Percentiles rank a stretch among this genome's conserved stretches.
Conservation (phyloP, 2,329 filamentous ascomycete species). For the Xylaria sp. region DNA sequence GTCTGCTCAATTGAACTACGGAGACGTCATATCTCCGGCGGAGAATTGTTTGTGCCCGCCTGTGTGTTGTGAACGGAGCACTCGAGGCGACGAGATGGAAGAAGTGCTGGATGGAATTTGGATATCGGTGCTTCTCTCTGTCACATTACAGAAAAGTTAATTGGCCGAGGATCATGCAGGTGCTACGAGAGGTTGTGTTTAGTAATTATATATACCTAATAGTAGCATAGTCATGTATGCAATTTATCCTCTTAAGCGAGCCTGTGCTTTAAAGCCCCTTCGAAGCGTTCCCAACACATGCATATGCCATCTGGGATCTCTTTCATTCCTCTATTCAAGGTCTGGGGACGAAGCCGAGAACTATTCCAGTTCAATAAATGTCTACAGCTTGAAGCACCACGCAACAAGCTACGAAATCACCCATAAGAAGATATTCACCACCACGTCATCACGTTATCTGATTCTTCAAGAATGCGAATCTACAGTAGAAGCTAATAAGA, state of each 20-base stretch:
- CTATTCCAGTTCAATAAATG: no score
- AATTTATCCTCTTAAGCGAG: neutral
- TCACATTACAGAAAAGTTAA: constrained; percentile 20
- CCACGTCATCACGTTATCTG: neutral
- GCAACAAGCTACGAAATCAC: neutral
- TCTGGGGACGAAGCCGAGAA: no score
- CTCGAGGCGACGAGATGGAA: neutral
- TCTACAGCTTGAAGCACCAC: no score
- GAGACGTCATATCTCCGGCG: constrained; percentile 24
- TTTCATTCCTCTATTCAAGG: no score
- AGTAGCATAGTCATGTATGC: neutral
- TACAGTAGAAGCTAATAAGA: neutral
- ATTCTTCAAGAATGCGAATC: neutral
- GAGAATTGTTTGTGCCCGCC: constrained; percentile 3
- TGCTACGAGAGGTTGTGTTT: neutral
- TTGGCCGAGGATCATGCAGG: constrained; percentile 13
- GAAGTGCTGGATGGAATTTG: neutral
- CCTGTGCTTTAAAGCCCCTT: no score
- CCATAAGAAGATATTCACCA: neutral
- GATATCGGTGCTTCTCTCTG: neutral
- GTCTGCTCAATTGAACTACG: constrained; percentile 26
- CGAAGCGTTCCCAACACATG: no score
- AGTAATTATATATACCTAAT: neutral
- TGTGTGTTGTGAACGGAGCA: neutral
- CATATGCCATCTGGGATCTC: no score